These are phyloP conservation scores for Carex myosuroides DNA, from an alignment of 176 grass and related monocot genomes.

Conservation along the genomic window DNA sequence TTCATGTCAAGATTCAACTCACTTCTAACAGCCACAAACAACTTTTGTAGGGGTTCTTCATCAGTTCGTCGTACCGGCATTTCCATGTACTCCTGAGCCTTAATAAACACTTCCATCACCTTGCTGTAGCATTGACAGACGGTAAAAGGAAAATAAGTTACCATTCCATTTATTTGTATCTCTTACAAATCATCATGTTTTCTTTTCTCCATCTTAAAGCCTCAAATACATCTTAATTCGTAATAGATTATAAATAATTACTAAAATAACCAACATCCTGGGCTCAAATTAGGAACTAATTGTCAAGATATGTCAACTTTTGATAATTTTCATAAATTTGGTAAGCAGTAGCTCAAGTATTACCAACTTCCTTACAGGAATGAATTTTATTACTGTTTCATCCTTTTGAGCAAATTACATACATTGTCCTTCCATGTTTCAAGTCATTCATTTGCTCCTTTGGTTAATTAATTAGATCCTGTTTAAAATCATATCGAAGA, in stretches of 20 bases:
- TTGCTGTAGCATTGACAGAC: constrained; percentile 52
- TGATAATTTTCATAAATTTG: not conserved
- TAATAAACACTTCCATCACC: constrained; percentile 99
- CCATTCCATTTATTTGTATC: not conserved
- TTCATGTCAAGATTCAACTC: constrained; percentile 98
- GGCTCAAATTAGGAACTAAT: not conserved
- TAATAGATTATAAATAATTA: not conserved
- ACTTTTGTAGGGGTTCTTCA: constrained; percentile 91
- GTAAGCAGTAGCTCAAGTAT: not conserved
- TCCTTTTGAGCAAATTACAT: not conserved
- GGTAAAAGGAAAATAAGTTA: not conserved
- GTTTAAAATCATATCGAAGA: not conserved
- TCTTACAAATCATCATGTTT: not conserved
- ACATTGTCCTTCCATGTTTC: not conserved
- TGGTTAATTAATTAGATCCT: not conserved
- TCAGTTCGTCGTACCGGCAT: constrained; percentile 96
- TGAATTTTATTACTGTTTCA: not conserved
- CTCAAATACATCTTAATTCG: not conserved
- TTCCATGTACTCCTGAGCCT: constrained; percentile 97
- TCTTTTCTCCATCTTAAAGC: not conserved
- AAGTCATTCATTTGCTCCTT: not conserved
- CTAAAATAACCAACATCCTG: not conserved
- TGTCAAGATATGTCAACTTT: not conserved
- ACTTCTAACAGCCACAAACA: constrained; percentile 92
- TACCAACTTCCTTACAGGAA: not conserved